Base-by-base conservation (phyloP, 257 asterid genomes). In the Agastache rugosa region DNA sequence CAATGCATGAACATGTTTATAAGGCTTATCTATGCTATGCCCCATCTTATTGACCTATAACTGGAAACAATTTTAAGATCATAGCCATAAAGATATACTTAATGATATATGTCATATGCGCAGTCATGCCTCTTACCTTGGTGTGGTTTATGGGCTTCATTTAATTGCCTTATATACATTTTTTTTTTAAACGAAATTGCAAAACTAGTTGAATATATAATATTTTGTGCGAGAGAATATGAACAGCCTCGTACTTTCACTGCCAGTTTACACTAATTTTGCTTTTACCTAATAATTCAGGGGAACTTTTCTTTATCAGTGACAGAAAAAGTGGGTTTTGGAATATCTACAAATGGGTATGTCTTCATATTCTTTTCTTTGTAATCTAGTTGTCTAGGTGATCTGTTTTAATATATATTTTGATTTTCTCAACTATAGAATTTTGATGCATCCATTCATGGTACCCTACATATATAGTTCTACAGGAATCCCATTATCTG, bases 301-400 rank as follows among this genome's bases (percentile, higher is more conserved):
- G 99, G 66, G 98, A 94, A 77, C 89, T 92, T 78, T 94, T 80
- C 87, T 94, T 92, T 82, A 77, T 94, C 72, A 94, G 91, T 69
- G 99, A 94, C 80, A 86, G 99, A 74, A 83, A 82, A 54, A 84
- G 80, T 81, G 99, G 99, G 71, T 94, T 92, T 77, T 94, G 99
- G 99, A 94, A 94, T 84, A 87, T 94, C 87, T 81, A 87, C 88
- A 87, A 73, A 92, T 94, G 99, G 99, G 99, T 92, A 84, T 75
- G 76, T 63, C 54, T 63, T 75, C 76, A 48, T 8, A 48, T 23
- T 12, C 6, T 22, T 54, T 66, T 23, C 10, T 67, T 61, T 66
- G 50, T 77, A 55, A 50, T 72, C 45, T 23, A 59, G 39, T 74
- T 62, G 31, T 35, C 59, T 69, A 17, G 53, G 45, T 51, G 20